Evolutionary conservation across 75 land plant species (phyloP), one percentile per base, ranked within the genome.

Genomic region (Larix kaempferi): DNA sequence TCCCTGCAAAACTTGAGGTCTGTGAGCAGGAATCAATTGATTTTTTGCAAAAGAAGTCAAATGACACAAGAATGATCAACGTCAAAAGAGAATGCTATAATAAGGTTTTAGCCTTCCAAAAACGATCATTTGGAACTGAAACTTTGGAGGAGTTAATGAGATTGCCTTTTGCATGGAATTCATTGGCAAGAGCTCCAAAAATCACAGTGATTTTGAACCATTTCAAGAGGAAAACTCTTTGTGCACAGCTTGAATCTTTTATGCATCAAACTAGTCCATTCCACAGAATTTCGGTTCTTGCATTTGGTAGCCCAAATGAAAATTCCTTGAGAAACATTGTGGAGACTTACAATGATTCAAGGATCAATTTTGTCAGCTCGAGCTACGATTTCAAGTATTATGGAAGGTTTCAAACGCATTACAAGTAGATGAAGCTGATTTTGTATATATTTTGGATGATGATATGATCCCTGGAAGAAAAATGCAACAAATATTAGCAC

Each of bases 391-490:
- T 95, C 78, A 98, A 98, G 83, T 98, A 98, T 80, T 98, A 91
- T 76, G 99, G 99, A 14, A 83, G 99, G 82, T 98, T 98, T 77
- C 99, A 98, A 72, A 82, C 95, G 98, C 99, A 0, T 77, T 98
- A n/a, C 99, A 98, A 80, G 86, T 94, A 22, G 93, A 95, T 63
- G 88, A 77, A 29, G 79, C 91, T 22, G 98, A 98, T 69, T 91
- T 88, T 55, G 93, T 95, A 4, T 98, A 98, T 71, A 84, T 98
- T 61, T 77, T 98, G 2, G 99, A 98, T 56, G 99, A 98, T 72
- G 99, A 98, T 78, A 98, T 98, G 96, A 98, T 98, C 29, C 99
- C 99, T 1, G 99, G 99, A 1, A 84, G 35, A 78, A 86, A 84
- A 71, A 91, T 98, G 92, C 78, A 95, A 37, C 83, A 95, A 85